These are phyloP conservation scores for Zalaria sp. DNA, from an alignment of 2,329 filamentous ascomycete genomes.

Conservation along the genomic window DNA sequence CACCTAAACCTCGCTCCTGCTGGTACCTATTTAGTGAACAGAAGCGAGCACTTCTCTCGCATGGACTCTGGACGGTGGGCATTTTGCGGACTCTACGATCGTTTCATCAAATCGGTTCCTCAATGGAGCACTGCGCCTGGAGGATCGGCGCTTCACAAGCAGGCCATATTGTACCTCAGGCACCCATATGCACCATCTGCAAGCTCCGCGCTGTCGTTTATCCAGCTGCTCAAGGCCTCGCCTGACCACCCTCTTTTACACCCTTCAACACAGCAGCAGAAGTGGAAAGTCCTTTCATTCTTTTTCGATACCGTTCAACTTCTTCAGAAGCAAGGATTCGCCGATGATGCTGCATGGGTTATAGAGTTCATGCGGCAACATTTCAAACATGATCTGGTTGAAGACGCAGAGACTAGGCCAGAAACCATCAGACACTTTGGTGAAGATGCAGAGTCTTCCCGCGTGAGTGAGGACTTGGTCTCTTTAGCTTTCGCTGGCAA, in stretches of 20 bases:
- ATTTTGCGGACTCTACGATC: constrained; percentile 1
- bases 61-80: background rate
- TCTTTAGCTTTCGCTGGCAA: too few relatives aligned
- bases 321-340: constrained; percentile 3
- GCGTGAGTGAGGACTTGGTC: too few relatives aligned
- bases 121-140: constrained; percentile 2
- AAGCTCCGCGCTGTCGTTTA: constrained; percentile 3
- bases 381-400: constrained; percentile 1
- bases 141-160: background rate
- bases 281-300: constrained; percentile 2
- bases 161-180: constrained; percentile 3
- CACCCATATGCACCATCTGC: constrained; percentile 5
- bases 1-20: background rate
- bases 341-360: constrained; percentile 7
- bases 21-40: background rate
- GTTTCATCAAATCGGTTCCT: constrained; percentile 3
- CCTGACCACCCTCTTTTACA: constrained; percentile 1
- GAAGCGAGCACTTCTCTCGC: too few relatives aligned
- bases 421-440: too few relatives aligned
- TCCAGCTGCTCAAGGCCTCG: constrained; percentile 1
- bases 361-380: constrained; percentile 7
- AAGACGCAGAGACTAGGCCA: background rate
- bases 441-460: too few relatives aligned
- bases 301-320: constrained; percentile 6
- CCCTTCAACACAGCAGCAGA: background rate